Evolutionary conservation across 2,329 filamentous ascomycete species (phyloP).

Genomic region (Aspergillus tamarii): DNA sequence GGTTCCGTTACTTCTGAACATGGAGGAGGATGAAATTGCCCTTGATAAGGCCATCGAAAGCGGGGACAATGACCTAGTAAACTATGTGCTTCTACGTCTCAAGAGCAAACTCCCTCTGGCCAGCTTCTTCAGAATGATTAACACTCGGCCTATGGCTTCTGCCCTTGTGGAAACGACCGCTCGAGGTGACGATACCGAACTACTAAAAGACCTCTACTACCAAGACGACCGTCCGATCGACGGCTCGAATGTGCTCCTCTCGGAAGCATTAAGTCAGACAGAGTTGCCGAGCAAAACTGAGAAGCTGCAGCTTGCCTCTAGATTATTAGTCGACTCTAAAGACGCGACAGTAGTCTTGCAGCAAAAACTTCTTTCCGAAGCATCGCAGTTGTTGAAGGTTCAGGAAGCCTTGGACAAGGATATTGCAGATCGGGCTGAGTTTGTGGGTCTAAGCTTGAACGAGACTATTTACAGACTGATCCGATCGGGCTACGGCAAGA

Average conservation of each 20-base stretch:
- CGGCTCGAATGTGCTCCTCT: constrained; percentile 82
- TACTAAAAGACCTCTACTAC: constrained; percentile 96
- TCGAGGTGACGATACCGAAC: constrained; percentile 72
- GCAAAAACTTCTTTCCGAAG: constrained; percentile 76
- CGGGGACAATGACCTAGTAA: constrained; percentile 90
- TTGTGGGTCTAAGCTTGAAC: constrained; percentile 83
- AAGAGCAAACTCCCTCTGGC: constrained; percentile 89
- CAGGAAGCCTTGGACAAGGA: constrained; percentile 89
- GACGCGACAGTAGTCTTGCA: constrained; percentile 70
- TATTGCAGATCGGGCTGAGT: constrained; percentile 63
- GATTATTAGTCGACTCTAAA: constrained; percentile 80
- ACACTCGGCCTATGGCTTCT: constrained; percentile 79
- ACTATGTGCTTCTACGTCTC: constrained; percentile 82
- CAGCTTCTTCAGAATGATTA: constrained; percentile 90
- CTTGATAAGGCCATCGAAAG: constrained; percentile 96
- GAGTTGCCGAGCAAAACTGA: constrained; percentile 73
- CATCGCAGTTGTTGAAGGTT: constrained; percentile 75
- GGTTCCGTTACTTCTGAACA: constrained; percentile 86
- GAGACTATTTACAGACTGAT: constrained; percentile 91
- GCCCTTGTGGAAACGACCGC: constrained; percentile 88
- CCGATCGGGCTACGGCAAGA: constrained; percentile 76
- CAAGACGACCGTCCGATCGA: constrained; percentile 92
- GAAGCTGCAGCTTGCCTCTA: constrained; percentile 84
- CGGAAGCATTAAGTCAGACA: constrained; percentile 76
- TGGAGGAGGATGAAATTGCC: constrained; percentile 94